Evolutionary conservation across 2,329 filamentous ascomycete species (phyloP).

Genomic region (Basipetospora chlamydospora): DNA sequence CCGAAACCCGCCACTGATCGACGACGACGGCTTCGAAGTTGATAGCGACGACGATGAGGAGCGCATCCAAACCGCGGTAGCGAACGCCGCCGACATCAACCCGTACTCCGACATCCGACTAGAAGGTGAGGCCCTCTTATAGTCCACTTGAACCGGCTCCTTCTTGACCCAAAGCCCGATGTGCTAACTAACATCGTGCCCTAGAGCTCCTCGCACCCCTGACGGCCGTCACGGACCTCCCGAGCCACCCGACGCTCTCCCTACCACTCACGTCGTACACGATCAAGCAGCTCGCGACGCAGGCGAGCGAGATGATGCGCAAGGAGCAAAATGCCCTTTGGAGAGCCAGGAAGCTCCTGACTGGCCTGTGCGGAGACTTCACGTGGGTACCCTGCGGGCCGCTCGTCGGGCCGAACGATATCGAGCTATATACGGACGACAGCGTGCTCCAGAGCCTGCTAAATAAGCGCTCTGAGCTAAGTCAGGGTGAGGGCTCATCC

Average conservation of each 20-base stretch:
- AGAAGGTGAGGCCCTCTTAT: constrained; percentile 41
- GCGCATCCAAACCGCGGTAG: constrained; percentile 42
- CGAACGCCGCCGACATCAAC: constrained; percentile 53
- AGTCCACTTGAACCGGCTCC: not conserved
- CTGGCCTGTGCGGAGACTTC: constrained; percentile 60
- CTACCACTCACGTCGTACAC: constrained; percentile 61
- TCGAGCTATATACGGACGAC: constrained; percentile 21
- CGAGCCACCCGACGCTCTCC: constrained; percentile 59
- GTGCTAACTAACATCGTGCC: constrained; percentile 10
- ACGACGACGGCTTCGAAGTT: constrained; percentile 66
- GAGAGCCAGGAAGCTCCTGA: constrained; percentile 60
- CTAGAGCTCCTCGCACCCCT: constrained; percentile 61
- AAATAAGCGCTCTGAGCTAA: not conserved
- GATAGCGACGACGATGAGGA: constrained; percentile 58
- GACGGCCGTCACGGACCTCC: constrained; percentile 59
- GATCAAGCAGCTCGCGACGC: constrained; percentile 53
- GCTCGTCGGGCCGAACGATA: constrained; percentile 41
- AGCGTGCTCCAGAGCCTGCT: not conserved
- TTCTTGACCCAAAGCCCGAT: not conserved
- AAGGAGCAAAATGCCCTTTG: constrained; percentile 61
- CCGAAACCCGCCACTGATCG: constrained; percentile 56
- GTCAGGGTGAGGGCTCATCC: not conserved
- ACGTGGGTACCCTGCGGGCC: constrained; percentile 49
- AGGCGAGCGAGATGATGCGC: constrained; percentile 57
- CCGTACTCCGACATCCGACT: constrained; percentile 59